Conservation (phyloP, 2,329 filamentous ascomycete species). For the Didymella lethalis region DNA sequence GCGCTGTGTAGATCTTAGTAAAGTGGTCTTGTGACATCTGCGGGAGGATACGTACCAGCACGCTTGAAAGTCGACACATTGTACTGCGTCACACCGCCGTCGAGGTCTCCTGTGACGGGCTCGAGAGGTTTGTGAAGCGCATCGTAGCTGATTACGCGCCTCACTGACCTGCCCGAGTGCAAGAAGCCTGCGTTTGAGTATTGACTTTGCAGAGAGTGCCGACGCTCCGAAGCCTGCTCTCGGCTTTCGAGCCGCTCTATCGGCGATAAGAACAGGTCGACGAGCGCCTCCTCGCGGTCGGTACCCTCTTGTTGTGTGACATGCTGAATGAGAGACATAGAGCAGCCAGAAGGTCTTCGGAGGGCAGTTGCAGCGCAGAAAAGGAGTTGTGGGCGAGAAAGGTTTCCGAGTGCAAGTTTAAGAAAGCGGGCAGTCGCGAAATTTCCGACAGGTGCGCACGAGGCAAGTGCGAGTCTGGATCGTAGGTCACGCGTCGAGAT, state of each 20-base stretch:
- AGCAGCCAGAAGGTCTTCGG: slow-evolving; percentile 22
- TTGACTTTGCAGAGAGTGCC: slow-evolving; percentile 43
- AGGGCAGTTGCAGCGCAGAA: slow-evolving; percentile 22
- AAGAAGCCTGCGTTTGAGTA: slow-evolving; percentile 33
- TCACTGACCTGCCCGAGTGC: slow-evolving; percentile 43
- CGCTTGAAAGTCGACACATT: slow-evolving; percentile 54
- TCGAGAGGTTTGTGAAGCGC: slow-evolving; percentile 53
- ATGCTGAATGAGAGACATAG: slow-evolving; percentile 62
- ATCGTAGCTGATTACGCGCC: slow-evolving; percentile 59
- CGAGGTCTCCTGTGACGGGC: slow-evolving; percentile 47
- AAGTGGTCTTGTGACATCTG: slow-evolving; percentile 15
- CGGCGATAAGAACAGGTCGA: slow-evolving; percentile 47
- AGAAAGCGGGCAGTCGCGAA: slow-evolving; percentile 18
- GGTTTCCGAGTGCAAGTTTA: slow-evolving; percentile 3
- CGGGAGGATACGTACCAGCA: slow-evolving; percentile 37
- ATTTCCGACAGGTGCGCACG: slow-evolving; percentile 17
- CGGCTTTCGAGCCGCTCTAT: slow-evolving; percentile 43
- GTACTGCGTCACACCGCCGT: slow-evolving; percentile 58
- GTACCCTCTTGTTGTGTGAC: slow-evolving; percentile 60
- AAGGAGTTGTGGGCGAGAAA: slow-evolving; percentile 14
- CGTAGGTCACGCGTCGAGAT: slow-evolving; percentile 20
- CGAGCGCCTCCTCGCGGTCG: slow-evolving; percentile 55
- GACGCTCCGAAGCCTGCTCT: slow-evolving; percentile 40
- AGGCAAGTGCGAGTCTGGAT: slow-evolving; percentile 17
- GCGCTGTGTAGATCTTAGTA: slow-evolving; percentile 34